A percentile compares a stretch with the other conserved stretches of the same genome.
These are phyloP conservation scores for Paraurostyla sp. DNA, from an alignment of 73 alveolate genomes.

Conservation along the genomic window DNA sequence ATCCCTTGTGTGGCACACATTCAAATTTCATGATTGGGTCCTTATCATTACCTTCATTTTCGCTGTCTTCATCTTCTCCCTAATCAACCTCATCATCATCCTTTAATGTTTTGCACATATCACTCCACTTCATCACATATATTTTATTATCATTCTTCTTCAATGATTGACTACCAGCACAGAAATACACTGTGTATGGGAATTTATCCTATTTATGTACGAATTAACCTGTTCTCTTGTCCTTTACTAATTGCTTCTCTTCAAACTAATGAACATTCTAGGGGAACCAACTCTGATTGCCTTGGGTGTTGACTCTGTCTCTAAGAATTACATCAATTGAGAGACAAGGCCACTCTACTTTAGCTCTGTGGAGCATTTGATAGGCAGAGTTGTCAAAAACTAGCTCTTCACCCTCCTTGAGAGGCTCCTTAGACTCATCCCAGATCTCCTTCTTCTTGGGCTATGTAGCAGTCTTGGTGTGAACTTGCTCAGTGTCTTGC, in stretches of 20 bases:
- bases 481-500: constrained; percentile 23
- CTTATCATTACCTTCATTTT: constrained; percentile 81
- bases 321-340: constrained; percentile 82
- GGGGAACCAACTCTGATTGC: too few species aligned
- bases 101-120: constrained; percentile 74
- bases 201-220: constrained; percentile 79
- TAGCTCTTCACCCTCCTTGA: constrained; percentile 82
- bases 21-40: constrained; percentile 90
- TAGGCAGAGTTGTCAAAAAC: constrained; percentile 94
- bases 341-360: constrained; percentile 96
- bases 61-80: constrained; percentile 85
- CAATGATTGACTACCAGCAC: constrained; percentile 90
- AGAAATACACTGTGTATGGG: constrained; percentile 90
- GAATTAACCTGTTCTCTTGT: constrained; percentile 68
- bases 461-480: neutral
- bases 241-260: constrained; percentile 52
- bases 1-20: constrained; percentile 83
- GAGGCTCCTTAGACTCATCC: constrained; percentile 39
- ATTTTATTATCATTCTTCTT: constrained; percentile 85
- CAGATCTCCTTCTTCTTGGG: constrained; percentile 67
- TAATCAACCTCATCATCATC: constrained; percentile 75
- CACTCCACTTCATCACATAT: constrained; percentile 93
- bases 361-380: constrained; percentile 93
- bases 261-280: constrained; percentile 29
- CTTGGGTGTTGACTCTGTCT: constrained; percentile 63